A percentile compares a stretch with the other conserved stretches of the same genome.
Conservation (phyloP, 495 filamentous ascomycete genomes). For the Aspergillus incahuasiensis region DNA sequence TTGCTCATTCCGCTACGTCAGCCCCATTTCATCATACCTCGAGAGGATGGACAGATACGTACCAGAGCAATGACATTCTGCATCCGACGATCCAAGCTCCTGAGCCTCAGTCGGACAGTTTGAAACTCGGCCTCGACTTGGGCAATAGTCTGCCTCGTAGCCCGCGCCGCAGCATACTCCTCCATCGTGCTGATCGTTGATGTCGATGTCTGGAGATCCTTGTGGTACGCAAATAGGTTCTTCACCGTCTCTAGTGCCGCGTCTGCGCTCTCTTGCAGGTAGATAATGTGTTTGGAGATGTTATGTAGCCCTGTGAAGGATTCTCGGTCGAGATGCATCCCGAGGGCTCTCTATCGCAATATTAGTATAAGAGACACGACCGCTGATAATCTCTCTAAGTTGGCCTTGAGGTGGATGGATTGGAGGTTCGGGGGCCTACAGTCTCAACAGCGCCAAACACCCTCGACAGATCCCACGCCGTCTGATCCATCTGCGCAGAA, state of each 20-base stretch:
- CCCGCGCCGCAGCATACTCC: neutral
- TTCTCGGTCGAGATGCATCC: neutral
- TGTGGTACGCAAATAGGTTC: neutral
- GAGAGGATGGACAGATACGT: neutral
- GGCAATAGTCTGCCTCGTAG: neutral
- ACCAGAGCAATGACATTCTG: conserved; percentile 2
- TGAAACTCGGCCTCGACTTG: conserved; percentile 1
- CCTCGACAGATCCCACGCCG: neutral
- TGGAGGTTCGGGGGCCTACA: neutral
- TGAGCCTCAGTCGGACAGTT: neutral
- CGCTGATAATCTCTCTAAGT: too few species aligned
- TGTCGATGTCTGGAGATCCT: too few species aligned
- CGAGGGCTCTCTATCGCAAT: neutral
- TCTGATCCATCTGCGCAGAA: neutral
- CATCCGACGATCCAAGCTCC: neutral
- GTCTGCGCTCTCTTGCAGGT: neutral
- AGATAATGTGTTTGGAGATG: neutral
- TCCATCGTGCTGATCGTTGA: neutral
- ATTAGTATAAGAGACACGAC: too few species aligned
- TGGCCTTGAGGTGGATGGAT: too few species aligned
- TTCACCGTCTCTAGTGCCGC: neutral
- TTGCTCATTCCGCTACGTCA: neutral
- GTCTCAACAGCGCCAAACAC: neutral
- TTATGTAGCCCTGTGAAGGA: neutral
- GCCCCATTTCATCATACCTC: neutral